These are phyloP conservation scores for Penicillium vulpinum DNA, from an alignment of 2,329 filamentous ascomycete species.

Conservation along the genomic window DNA sequence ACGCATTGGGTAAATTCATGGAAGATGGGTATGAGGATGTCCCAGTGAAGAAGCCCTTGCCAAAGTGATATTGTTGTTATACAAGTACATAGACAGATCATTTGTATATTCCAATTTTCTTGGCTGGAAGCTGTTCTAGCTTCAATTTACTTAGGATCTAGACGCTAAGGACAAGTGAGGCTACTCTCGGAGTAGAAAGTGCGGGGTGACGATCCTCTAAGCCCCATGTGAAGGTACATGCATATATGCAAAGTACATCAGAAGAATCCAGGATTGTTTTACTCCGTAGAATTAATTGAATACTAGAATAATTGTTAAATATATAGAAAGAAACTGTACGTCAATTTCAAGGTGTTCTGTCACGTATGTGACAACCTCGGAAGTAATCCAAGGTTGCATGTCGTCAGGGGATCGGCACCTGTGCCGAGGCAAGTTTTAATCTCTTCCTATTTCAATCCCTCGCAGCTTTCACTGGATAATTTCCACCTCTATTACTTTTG, in stretches of 20 bases:
- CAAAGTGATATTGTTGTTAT: slow-evolving; percentile 6
- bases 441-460: background rate
- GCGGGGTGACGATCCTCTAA: background rate
- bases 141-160: no score
- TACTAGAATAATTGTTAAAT: background rate
- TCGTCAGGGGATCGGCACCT: slow-evolving; percentile 1
- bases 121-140: background rate
- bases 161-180: background rate
- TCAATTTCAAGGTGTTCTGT: no score
- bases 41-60: slow-evolving; percentile 28
- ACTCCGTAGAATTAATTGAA: no score
- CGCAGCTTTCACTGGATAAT: background rate
- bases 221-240: background rate
- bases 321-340: background rate
- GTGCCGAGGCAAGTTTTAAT: slow-evolving; percentile 12
- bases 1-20: slow-evolving; percentile 56
- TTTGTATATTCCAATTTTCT: background rate
- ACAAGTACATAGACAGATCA: no score
- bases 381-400: background rate
- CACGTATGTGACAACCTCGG: background rate
- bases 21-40: slow-evolving; percentile 57
- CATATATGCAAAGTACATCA: no score
- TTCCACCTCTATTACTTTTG: background rate
- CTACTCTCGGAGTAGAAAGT: background rate
- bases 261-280: no score